Percentiles rank a stretch among this genome's conserved stretches.
Evolutionary conservation across 108 stramenopile genomes (phyloP).

Genomic region (Conticribra weissflogii): DNA sequence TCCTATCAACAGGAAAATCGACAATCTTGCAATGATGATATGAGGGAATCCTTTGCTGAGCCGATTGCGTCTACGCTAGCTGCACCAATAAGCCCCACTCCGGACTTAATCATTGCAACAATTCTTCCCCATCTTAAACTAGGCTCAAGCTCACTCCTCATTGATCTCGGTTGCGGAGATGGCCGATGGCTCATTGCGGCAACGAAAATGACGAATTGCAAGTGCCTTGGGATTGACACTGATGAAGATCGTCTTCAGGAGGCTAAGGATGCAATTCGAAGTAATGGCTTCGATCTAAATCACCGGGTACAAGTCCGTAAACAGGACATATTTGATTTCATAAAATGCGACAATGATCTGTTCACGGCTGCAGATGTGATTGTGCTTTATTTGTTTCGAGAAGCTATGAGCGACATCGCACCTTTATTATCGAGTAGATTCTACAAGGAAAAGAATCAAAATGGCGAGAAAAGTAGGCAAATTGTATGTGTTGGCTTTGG

Average conservation of each 20-base stretch:
- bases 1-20: conserved; percentile 19
- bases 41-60: not conserved
- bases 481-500: conserved; percentile 43
- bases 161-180: conserved; percentile 58
- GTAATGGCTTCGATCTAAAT: conserved; percentile 9
- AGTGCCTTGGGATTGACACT: conserved; percentile 51
- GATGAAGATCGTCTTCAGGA: conserved; percentile 35
- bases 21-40: not conserved
- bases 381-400: conserved; percentile 51
- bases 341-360: conserved; percentile 14
- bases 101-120: conserved; percentile 25
- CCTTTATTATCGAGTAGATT: conserved; percentile 28
- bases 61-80: conserved; percentile 14
- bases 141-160: conserved; percentile 24
- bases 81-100: conserved; percentile 53
- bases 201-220: conserved; percentile 28
- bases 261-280: conserved; percentile 21
- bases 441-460: not conserved
- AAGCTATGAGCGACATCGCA: conserved; percentile 40
- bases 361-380: conserved; percentile 35
- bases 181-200: conserved; percentile 57
- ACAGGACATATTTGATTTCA: conserved; percentile 44
- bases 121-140: conserved; percentile 48
- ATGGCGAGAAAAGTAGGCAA: conserved; percentile 5
- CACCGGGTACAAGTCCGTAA: conserved; percentile 21